Conservation (phyloP, 2,329 filamentous ascomycete species). For the Sporothrix curviconia region DNA sequence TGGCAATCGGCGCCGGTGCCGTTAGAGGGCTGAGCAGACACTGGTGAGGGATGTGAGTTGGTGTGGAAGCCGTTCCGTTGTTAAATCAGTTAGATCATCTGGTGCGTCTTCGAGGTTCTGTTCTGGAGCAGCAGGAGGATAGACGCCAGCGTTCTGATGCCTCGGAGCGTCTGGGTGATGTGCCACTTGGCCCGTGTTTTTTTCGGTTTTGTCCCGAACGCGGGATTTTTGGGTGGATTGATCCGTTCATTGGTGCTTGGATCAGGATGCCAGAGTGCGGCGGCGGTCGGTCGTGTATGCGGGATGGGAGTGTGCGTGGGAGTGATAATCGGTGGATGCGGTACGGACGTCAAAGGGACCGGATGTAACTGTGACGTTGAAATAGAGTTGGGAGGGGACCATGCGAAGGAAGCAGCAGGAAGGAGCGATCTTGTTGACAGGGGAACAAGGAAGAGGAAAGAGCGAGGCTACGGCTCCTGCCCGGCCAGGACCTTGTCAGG, state of each 20-base stretch:
- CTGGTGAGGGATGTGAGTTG: conserved; percentile 74
- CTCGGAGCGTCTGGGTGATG: conserved; percentile 44
- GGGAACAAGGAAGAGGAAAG: not conserved
- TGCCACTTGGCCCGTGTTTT: conserved; percentile 46
- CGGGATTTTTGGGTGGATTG: too few species aligned
- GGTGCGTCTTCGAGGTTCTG: conserved; percentile 66
- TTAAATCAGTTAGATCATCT: conserved; percentile 90
- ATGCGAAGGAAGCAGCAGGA: not conserved
- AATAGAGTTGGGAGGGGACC: not conserved
- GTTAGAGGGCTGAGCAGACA: conserved; percentile 67
- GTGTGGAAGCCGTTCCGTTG: conserved; percentile 67
- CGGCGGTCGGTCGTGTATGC: too few species aligned
- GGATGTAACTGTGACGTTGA: conserved; percentile 15
- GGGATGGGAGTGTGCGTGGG: too few species aligned
- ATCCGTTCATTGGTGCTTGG: too few species aligned
- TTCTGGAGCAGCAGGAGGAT: conserved; percentile 65
- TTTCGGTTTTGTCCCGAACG: too few species aligned
- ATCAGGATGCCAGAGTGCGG: too few species aligned
- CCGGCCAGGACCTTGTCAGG: not conserved
- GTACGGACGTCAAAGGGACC: too few species aligned
- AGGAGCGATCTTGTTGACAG: not conserved
- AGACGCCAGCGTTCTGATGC: conserved; percentile 56
- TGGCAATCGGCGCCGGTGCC: conserved; percentile 61
- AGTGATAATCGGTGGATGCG: too few species aligned
- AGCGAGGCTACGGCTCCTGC: not conserved